A percentile compares a stretch with the other conserved stretches of the same genome.
phyloP scores from a whole-genome alignment of 768 basidiomycete genomes.

The Pleurotus platypus region DNA sequence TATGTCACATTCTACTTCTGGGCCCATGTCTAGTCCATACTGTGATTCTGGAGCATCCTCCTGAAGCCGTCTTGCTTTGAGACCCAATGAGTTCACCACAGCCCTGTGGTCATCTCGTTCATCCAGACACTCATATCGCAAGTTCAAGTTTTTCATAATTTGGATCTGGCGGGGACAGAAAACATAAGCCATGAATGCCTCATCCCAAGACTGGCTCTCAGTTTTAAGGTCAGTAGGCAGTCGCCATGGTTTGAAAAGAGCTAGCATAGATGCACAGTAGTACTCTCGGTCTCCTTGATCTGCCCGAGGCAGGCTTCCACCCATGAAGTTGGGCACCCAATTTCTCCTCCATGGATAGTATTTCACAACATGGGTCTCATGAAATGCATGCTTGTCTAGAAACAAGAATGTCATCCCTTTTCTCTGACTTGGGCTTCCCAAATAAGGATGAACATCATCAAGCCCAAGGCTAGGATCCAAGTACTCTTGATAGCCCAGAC shows the following conservation, averaged over 20 bases:
- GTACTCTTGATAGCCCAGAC: too few species aligned
- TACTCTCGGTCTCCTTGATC: conserved; percentile 27
- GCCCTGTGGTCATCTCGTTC: conserved; percentile 24
- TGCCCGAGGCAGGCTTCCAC: background rate
- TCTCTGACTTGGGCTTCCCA: too few species aligned
- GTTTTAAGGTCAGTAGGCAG: conserved; percentile 16
- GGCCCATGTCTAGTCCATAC: background rate
- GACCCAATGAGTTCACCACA: conserved; percentile 11
- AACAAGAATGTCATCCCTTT: background rate
- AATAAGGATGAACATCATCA: too few species aligned
- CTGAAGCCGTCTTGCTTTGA: background rate
- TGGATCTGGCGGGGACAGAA: conserved; percentile 12
- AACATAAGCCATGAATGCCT: conserved; percentile 11
- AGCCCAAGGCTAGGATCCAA: too few species aligned
- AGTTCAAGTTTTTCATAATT: conserved; percentile 22
- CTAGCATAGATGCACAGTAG: conserved; percentile 22
- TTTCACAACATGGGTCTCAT: background rate
- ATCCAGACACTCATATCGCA: conserved; percentile 26
- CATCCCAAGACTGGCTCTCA: conserved; percentile 14
- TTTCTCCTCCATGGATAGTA: background rate
- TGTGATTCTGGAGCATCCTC: background rate
- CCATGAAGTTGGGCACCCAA: background rate
- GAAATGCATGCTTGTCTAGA: background rate
- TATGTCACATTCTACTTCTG: background rate
- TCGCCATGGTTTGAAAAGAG: conserved; percentile 24